Base-by-base conservation (phyloP, 2,329 filamentous ascomycete genomes). In the Clarireedia sp. region DNA sequence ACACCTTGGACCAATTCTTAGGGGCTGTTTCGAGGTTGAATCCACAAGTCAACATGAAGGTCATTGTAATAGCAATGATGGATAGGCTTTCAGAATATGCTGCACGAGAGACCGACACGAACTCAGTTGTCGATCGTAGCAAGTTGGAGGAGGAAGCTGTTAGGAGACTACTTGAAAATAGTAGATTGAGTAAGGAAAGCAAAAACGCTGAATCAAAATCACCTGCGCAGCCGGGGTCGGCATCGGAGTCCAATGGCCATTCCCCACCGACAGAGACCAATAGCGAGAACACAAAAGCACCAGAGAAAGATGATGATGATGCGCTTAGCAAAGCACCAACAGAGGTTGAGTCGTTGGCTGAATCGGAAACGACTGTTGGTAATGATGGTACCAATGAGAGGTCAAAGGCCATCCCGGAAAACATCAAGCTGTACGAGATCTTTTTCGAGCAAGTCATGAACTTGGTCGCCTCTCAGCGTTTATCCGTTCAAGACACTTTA, bases 31-130 rank as follows among this genome's bases (percentile, higher is more conserved):
- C 92, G 14, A 81, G 92, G 56, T 78, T 99, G 38, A 96, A 99
- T 66, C 94, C 92, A 0, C 89, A 97, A 67, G 94, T 99, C 66
- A 96, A 99, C 64, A 85, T 99, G 73, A 99, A 99, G 74, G 88
- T 89, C 47, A 99, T 99, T 56, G 92, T 99, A 9, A 96, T 97
- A 68, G 94, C 92, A 24, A 77, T 99, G 58, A 99, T 99, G 95
- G 92, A 99, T 68, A 84, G 94, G 40, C 74, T 99, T 29, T 96
- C 94, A 6, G 86, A 90, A 54, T 99, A 96, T 70, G 92, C 94
- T n/a, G 87, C 94, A 64, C 81, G 91, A 55, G 92, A 97, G 71
- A 81, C 89, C 3, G 82, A 89, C 62, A 80, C 81, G 23, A 85
- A 88, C 55, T 78, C 81, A 19, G 77, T 80, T 5, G 85, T 89